Percentiles rank a stretch among this genome's conserved stretches.
phyloP scores from a whole-genome alignment of 805 yeast species.

The Yarrowia hollandica region DNA sequence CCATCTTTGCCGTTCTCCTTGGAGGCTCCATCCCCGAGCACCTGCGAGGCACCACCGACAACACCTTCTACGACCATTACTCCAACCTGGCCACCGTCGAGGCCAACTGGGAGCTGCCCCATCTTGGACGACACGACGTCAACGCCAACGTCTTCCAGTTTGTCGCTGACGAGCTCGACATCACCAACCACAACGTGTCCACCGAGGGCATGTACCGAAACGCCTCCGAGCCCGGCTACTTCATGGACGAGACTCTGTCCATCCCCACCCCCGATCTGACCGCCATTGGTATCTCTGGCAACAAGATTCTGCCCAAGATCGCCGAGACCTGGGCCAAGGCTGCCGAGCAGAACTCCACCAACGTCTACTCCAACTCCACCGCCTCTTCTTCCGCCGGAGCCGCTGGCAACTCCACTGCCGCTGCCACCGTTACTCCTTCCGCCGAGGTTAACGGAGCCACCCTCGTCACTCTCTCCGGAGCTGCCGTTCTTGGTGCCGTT shows the following conservation, averaged over 20 bases:
- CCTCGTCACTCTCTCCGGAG: conserved; percentile 6
- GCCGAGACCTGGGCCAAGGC: conserved; percentile 5
- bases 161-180: conserved; percentile 44
- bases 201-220: conserved; percentile 23
- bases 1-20: conserved; percentile 48
- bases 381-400: not conserved
- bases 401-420: conserved; percentile 8
- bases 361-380: not conserved
- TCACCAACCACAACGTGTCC: conserved; percentile 25
- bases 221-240: conserved; percentile 22
- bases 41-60: conserved; percentile 49
- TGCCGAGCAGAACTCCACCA: not conserved
- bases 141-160: conserved; percentile 51
- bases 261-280: conserved; percentile 16
- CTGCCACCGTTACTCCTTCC: not conserved
- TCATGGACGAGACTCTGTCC: conserved; percentile 4
- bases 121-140: conserved; percentile 54
- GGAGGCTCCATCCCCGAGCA: conserved; percentile 51
- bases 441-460: not conserved
- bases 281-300: conserved; percentile 21
- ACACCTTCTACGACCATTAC: conserved; percentile 55
- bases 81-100: conserved; percentile 51
- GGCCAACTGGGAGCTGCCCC: conserved; percentile 53
- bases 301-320: conserved; percentile 24
- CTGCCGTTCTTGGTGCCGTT: conserved; percentile 2